Base-by-base conservation (phyloP, 1,139 yeast species). In the Yamadazyma diospyri region DNA sequence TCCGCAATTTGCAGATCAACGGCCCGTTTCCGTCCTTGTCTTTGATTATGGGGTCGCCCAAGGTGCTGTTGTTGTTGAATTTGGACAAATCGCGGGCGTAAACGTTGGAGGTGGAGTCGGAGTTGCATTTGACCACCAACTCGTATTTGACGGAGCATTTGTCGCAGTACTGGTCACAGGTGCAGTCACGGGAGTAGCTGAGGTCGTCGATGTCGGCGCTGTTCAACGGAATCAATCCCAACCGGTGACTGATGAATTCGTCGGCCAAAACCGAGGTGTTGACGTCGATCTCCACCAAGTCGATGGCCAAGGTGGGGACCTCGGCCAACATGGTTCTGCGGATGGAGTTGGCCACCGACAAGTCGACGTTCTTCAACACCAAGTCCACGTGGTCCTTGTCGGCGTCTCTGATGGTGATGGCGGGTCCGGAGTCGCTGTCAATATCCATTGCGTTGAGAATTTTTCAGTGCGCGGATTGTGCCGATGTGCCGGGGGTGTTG, bases 121-220 rank as follows among this genome's bases (percentile, higher is more conserved):
- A 71, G 43, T 85, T 92, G 59, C 97, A 92, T 46, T 80, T 76
- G 10, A 97, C 98, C 37, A 87, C 80, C 42, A 92, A 66, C 41
- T 84, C 81, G 40, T 92, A 72, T 45, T 82, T 86, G 18, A 92
- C 97, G 3, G 95, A 81, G 63, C 99, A 92, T 58, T 84, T 82
- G 39, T 87, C 88, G 62, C 99, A 92, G 62, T 92, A 92, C 55
- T 89, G 95, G 57, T 92, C 98, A 67, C 99, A 92, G 26, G 95
- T 88, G 60, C 99, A 92, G 57, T 92, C 98, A 51, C 97, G 75
- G 24, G 95, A 82, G 60, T 87, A 88, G 26, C 82, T 73, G 43
- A 86, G 59, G 40, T 76, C 69, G 37, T 88, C 96, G 30, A 89
- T 87, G 36, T 87, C 92, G 32, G 81, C 78, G 49, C 95, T 81